Base-by-base conservation (phyloP, 2,329 filamentous ascomycete species). In the Aspergillus terreus region DNA sequence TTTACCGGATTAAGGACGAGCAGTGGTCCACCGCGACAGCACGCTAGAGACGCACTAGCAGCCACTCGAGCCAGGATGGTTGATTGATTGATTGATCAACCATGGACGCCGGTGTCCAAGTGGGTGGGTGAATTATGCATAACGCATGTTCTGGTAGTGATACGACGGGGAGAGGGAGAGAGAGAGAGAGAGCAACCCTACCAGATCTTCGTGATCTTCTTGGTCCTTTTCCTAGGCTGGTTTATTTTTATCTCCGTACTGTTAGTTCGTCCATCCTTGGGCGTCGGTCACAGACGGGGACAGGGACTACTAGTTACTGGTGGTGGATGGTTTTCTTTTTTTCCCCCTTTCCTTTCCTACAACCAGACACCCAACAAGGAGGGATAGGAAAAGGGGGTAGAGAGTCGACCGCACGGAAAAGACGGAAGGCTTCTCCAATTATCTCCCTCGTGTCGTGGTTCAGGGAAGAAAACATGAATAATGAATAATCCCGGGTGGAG, bases 1-100 rank as follows among this genome's bases (percentile, higher is more conserved):
- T 49, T 54, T 32, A 25, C 36, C 52, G 41, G 35, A 51, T 51
- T 36, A 15, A 44, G 49, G 40, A 42, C 40, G 17, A 12, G 19
- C 2, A 42, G 32, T 23, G 41, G 35, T 35, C 27, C 46, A 47
- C 46, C 4, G 27, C 27, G 27, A 30, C 27, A 30, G 27, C 6
- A 30, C 27, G 7, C 27, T 30, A 30, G 27, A 27, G 27, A 3
- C 1, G 27, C 9, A 30, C 27, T 30, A 30, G 27, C 27, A 23
- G 23, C 23, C 23, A 23, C 23, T 23, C 23, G 23, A 23, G 23
- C 23, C 23, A 23, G 23, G 4, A 6, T 6, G 4, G 4, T 6
- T 23, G 27, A 30, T 11, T 9, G 27, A 30, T 30, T 30, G 27
- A 30, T 38, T 11, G 14, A 1, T 11, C 35, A 38, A 3, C 35